Base-by-base conservation (phyloP, 2,329 filamentous ascomycete genomes). In the Sporothrix inflata region DNA sequence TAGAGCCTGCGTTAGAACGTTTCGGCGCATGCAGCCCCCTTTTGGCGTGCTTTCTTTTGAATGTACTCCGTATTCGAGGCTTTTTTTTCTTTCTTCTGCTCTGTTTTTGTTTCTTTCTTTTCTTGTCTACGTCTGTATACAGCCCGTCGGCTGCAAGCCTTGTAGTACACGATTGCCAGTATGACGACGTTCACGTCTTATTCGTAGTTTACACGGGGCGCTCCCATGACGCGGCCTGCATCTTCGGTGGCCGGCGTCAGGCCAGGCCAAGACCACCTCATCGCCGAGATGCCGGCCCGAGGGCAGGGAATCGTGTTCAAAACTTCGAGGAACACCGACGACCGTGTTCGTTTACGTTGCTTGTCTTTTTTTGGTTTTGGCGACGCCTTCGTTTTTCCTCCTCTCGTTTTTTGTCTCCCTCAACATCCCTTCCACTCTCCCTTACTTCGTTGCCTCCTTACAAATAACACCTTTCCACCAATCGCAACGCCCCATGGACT, bases 161-260 rank as follows among this genome's bases (percentile, higher is more conserved):
- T 9, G 12, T 63, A 21, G 12, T 14, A 38, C 57, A 42, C 57
- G 12, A 63, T 42, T 11, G 38, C 21, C 60, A 63, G 38, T 63
- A 9, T 16, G 8, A 24, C 49, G 24, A 12, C 55, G 38, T 45
- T 12, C 9, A 12, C 34, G 7, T 16, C n/a, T 63, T 19, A 42
- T 11, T 55, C 34, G 7, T 27, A 11, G 27, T 27, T 19, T 51
- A 34, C 40, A 66, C 38, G 3, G 42, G 45, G 47, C 65, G 11
- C 14, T 30, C 12, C 38, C 5, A 70, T 71, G 69, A 71, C 69
- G 69, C 45, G 69, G 69, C 69, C 45, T 71, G 45, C 69, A 51
- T 63, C 16, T 19, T 53, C 57, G 45, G 57, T 55, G 45, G 40
- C 55, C 69, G 55, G 30, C 55, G 8, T 42, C 53, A 47, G 6